These are phyloP conservation scores for Phlebiopsis gigantea DNA, from an alignment of 768 basidiomycete species.

Conservation along the genomic window DNA sequence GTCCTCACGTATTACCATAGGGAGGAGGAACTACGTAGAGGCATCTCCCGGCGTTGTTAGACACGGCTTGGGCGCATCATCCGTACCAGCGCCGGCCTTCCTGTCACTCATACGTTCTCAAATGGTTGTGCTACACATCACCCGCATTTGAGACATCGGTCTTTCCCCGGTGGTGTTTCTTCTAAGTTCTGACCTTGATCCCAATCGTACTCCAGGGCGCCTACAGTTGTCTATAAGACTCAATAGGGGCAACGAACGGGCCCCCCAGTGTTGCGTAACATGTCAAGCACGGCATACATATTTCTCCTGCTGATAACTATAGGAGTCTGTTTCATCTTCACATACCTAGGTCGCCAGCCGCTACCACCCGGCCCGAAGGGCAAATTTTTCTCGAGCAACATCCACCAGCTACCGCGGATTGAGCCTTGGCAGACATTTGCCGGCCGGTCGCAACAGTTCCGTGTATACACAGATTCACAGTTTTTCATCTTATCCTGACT, in stretches of 20 bases:
- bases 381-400: not conserved
- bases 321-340: not conserved
- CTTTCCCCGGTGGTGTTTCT: not conserved
- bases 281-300: no score
- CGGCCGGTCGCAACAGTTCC: not conserved
- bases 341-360: not conserved
- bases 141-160: not conserved
- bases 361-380: not conserved
- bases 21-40: conserved; percentile 28
- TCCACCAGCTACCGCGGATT: not conserved
- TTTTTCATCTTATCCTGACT: not conserved
- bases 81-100: not conserved
- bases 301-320: no score
- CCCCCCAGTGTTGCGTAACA: no score
- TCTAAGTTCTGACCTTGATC: not conserved
- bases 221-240: not conserved
- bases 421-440: not conserved
- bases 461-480: not conserved
- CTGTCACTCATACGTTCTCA: not conserved
- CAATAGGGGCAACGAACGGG: no score
- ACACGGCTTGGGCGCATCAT: not conserved
- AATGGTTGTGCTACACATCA: not conserved
- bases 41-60: conserved; percentile 23
- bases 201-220: not conserved
- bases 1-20: conserved; percentile 11